A percentile compares a stretch with the other conserved stretches of the same genome.
These are phyloP conservation scores for Yarrowia sp. DNA, from an alignment of 805 yeast genomes.

Conservation along the genomic window DNA sequence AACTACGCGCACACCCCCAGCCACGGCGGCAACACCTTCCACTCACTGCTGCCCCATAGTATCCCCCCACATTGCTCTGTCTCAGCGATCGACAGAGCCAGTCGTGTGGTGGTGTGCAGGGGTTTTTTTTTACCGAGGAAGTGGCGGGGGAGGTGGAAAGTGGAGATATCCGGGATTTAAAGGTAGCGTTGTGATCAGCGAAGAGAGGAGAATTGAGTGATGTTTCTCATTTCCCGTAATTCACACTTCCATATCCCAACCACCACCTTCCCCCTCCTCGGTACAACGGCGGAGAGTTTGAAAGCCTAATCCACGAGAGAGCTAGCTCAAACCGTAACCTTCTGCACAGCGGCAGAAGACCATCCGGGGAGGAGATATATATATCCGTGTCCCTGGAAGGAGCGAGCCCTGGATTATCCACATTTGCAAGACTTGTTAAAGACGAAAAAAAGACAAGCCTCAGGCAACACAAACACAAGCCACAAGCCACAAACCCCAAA, in stretches of 20 bases:
- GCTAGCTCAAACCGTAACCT: conserved; percentile 12
- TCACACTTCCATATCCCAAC: no score
- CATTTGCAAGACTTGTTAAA: no score
- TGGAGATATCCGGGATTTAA: no score
- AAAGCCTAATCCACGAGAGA: background rate
- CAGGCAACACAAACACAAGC: background rate
- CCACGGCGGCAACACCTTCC: no score
- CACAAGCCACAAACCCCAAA: background rate
- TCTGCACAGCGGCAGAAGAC: conserved; percentile 35
- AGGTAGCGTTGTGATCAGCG: no score
- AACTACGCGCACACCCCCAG: no score
- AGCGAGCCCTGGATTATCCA: background rate
- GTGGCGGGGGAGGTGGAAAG: no score
- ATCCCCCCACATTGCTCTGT: conserved; percentile 34
- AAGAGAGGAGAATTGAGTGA: no score
- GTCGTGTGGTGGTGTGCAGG: conserved; percentile 27
- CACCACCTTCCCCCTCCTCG: conserved; percentile 1
- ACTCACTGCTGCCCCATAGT: conserved; percentile 12
- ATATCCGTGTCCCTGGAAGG: background rate
- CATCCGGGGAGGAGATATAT: conserved; percentile 28
- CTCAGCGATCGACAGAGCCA: conserved; percentile 26
- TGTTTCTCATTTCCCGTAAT: no score
- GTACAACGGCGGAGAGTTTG: conserved; percentile 31
- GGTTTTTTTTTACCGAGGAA: conserved; percentile 1
- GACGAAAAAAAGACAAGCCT: background rate